Evolutionary conservation across 148 eudicot genomes (phyloP).

Genomic region (Nepenthes mirabilis): DNA sequence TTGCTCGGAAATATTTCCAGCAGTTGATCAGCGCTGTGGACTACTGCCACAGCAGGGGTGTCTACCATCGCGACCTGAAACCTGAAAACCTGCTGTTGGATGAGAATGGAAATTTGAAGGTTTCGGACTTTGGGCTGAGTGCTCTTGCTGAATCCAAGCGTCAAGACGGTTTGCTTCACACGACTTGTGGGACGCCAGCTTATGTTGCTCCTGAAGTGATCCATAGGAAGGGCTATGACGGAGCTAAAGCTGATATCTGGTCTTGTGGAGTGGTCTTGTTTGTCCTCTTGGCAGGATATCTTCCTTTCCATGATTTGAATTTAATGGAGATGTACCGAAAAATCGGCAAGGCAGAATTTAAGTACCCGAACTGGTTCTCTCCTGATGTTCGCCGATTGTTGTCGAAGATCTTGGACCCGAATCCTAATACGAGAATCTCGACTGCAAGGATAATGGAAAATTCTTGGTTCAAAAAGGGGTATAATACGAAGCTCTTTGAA

Average conservation of each 20-base stretch:
- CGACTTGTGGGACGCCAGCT: slow-evolving; percentile 47
- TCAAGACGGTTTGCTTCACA: slow-evolving; percentile 40
- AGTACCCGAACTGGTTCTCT: slow-evolving; percentile 26
- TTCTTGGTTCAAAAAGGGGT: slow-evolving; percentile 34
- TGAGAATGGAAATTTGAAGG: slow-evolving; percentile 29
- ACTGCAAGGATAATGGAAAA: slow-evolving; percentile 29
- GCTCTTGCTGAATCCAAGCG: slow-evolving; percentile 29
- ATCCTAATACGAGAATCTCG: slow-evolving; percentile 27
- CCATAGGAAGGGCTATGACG: slow-evolving; percentile 37
- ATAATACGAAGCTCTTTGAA: slow-evolving; percentile 10
- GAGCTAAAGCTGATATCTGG: slow-evolving; percentile 47
- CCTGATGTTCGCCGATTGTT: slow-evolving; percentile 25
- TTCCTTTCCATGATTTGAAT: slow-evolving; percentile 20
- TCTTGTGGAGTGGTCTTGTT: slow-evolving; percentile 42
- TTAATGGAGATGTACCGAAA: slow-evolving; percentile 1
- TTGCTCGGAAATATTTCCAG: slow-evolving; percentile 34
- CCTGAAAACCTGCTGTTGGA: slow-evolving; percentile 40
- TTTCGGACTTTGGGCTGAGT: slow-evolving; percentile 38
- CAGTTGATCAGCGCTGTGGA: slow-evolving; percentile 39
- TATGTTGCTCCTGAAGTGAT: slow-evolving; percentile 45
- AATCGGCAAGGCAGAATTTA: slow-evolving; percentile 1
- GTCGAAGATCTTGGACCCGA: slow-evolving; percentile 33
- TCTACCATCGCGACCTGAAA: slow-evolving; percentile 37
- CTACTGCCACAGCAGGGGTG: slow-evolving; percentile 41
- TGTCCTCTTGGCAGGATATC: slow-evolving; percentile 31